Evolutionary conservation across 768 basidiomycete genomes (phyloP), one percentile per base, ranked within the genome.

Genomic region (Kwoniella europaea): DNA sequence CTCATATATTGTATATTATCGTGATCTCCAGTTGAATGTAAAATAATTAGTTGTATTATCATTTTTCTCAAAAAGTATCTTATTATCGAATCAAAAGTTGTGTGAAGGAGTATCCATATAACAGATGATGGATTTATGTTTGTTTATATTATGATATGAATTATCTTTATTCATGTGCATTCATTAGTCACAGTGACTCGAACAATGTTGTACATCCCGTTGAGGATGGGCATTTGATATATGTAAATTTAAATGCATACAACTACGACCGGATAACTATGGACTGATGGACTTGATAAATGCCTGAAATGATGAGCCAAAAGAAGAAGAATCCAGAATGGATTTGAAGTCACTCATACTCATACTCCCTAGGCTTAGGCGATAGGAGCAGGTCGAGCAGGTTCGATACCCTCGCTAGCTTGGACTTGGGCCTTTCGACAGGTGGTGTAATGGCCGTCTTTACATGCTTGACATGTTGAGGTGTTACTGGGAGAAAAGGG

Each of bases 391-490:
- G 73, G 73, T 71, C 72, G 59, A n/a, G 69, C 73, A 43, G 70
- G 72, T 72, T 80, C 79, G 63, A 80, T 67, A 69, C 76, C 79
- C 65, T 80, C 76, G 24, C 67, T 52, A 52, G 76, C 75, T 43
- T 75, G 63, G 24, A 80, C 53, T 57, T 80, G 71, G 61, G 69
- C 65, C 67, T 80, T 80, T 64, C 79, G 73, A 66, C 79, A 80
- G 2, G 75, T 60, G 15, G 54, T 50, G 66, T 72, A 78, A 70
- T 78, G 73, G 52, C 79, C 79, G 24, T 56, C 67, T 54, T 67
- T 66, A 69, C 79, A 80, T n/a, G 76, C 68, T 41, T 71, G 67
- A 68, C 79, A 80, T 15, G 79, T 74, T 15, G 62, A 52, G 69
- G 75, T 69, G 61, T 80, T 70, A 42, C 79, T 80, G 52, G 13